Base-by-base conservation (phyloP, 164 flowering plant species). In the Tinospora cordifolia region DNA sequence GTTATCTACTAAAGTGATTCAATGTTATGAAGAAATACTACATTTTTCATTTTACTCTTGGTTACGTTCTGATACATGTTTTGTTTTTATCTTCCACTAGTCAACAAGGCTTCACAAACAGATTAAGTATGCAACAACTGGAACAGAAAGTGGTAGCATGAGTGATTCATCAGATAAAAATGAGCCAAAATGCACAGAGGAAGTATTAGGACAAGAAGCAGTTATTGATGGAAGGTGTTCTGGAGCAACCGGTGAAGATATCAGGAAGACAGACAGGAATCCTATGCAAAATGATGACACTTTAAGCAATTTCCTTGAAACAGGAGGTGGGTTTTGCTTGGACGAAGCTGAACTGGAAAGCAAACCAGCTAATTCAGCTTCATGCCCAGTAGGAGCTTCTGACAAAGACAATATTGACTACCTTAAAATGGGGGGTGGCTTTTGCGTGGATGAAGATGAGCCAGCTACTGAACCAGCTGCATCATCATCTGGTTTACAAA, bases 91-190 rank as follows among this genome's bases (percentile, higher is more conserved):
- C 0, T 44, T 25, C 21, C 49, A 73, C 8, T 81, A 93, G 98
- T 93, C 96, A 49, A 73, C 62, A 34, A 85, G 98, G 7, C 57
- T 74, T 14, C 79, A 89, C 74, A 90, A 86, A 77, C 74, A 82
- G 3, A 86, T 85, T 36, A 78, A 74, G 22, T 88, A 90, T 72
- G 54, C 63, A 26, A 74, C 44, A 49, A 60, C 77, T 65, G 84
- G 77, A 70, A 34, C 36, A 17, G 85, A 81, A 38, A 34, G 30
- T 71, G 87, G 81, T 67, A 79, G 74, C 27, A 17, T 15, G 38
- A 72, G 71, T n/a, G 71, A 75, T 36, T 70, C 80, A 41, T 17
- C 57, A 26, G 75, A 80, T 44, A 67, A 69, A 54, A 71, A 70
- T 12, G 58, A 64, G 46, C 73, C 69, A 27, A 72, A 77, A 22